phyloP scores from a whole-genome alignment of 164 flowering plant species.

The Aristolochia contorta region DNA sequence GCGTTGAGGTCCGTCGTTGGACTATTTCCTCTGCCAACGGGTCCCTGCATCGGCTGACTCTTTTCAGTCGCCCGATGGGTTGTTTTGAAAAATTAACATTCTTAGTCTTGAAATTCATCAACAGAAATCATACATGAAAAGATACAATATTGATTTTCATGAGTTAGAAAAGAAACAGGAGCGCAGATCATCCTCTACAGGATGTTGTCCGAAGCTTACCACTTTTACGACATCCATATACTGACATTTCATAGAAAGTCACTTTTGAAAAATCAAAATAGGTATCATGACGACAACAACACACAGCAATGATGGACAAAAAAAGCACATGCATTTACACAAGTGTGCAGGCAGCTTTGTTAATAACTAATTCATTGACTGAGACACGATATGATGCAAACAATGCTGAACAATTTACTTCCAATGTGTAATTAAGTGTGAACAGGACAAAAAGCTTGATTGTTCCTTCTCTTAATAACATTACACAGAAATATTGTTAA shows the following conservation, averaged over 20 bases:
- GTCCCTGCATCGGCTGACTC: too few species aligned
- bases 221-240: conserved; percentile 96
- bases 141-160: neutral
- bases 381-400: neutral
- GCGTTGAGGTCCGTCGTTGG: too few species aligned
- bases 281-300: neutral
- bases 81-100: too few species aligned
- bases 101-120: too few species aligned
- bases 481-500: too few species aligned
- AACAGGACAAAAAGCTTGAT: too few species aligned
- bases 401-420: too few species aligned
- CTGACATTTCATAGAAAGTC: conserved; percentile 25
- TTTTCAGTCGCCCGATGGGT: too few species aligned
- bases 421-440: too few species aligned
- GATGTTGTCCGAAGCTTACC: conserved; percentile 36
- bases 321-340: neutral
- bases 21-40: too few species aligned
- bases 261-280: neutral
- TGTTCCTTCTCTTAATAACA: too few species aligned
- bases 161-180: neutral
- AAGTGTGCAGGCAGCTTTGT: neutral
- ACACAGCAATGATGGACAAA: neutral
- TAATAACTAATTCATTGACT: neutral
- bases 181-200: neutral
- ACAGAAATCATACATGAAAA: too few species aligned